phyloP scores from a whole-genome alignment of 2,329 filamentous ascomycete genomes.

The Ophiostoma montium region DNA sequence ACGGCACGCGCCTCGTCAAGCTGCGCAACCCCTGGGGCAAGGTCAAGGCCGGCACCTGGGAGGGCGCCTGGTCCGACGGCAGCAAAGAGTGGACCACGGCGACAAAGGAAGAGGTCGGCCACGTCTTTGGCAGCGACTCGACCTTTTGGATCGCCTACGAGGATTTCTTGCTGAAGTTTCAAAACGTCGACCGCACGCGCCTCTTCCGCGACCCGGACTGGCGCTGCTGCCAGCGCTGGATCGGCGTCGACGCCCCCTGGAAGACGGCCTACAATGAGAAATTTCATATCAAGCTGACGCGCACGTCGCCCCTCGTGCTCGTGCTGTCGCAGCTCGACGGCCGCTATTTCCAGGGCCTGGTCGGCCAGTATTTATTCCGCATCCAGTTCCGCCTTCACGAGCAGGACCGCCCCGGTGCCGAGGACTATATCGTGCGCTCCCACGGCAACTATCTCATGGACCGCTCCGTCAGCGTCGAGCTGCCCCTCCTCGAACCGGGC shows the following conservation, averaged over 20 bases:
- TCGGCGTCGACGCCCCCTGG: conserved; percentile 37
- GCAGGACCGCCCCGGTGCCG: conserved; percentile 25
- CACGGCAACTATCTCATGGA: conserved; percentile 45
- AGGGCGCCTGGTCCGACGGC: conserved; percentile 65
- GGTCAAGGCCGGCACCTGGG: conserved; percentile 65
- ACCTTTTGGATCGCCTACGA: conserved; percentile 47
- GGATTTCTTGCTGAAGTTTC: conserved; percentile 44
- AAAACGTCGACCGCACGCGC: conserved; percentile 42
- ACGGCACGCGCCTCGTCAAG: conserved; percentile 48
- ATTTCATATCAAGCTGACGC: conserved; percentile 36
- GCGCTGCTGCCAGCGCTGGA: conserved; percentile 32
- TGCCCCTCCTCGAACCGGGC: conserved; percentile 55
- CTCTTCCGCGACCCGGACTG: conserved; percentile 41
- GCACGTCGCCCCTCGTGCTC: conserved; percentile 36
- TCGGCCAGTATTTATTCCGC: conserved; percentile 41
- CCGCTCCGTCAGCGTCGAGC: conserved; percentile 63
- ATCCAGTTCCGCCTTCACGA: conserved; percentile 40
- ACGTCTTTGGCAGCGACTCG: conserved; percentile 66
- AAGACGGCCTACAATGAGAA: conserved; percentile 40
- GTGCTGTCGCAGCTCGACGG: conserved; percentile 44
- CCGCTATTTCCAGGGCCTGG: conserved; percentile 41
- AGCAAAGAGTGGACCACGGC: conserved; percentile 75
- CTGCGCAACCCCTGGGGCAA: conserved; percentile 66
- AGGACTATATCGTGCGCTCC: conserved; percentile 41
- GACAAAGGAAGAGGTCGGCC: conserved; percentile 57